These are phyloP conservation scores for Pelargonium australe DNA, from an alignment of 441 rosid species.

Conservation along the genomic window DNA sequence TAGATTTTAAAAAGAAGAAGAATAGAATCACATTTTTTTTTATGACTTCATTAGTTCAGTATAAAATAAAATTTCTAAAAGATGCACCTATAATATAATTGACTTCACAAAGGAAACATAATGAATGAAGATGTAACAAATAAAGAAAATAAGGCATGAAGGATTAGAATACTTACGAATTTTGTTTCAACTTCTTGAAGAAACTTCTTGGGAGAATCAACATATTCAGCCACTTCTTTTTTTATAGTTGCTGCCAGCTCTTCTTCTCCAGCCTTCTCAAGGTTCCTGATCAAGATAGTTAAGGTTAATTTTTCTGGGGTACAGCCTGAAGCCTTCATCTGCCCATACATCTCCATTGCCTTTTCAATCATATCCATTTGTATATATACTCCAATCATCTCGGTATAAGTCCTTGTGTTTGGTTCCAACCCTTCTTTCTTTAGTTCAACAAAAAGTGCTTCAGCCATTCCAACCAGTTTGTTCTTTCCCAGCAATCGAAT, in stretches of 20 bases:
- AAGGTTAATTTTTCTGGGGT: slow-evolving; percentile 43
- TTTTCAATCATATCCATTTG: slow-evolving; percentile 38
- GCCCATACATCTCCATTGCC: slow-evolving; percentile 47
- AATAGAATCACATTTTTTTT: no score
- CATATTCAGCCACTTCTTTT: slow-evolving; percentile 37
- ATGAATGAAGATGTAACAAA: no score
- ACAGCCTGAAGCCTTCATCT: slow-evolving; percentile 43
- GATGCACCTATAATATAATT: no score
- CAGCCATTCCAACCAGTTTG: slow-evolving; percentile 38
- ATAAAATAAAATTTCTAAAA: no score
- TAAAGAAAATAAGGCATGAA: background rate
- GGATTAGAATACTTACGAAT: slow-evolving; percentile 26
- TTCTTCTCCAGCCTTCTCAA: slow-evolving; percentile 39
- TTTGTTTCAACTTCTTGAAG: slow-evolving; percentile 37
- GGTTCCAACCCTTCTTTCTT: slow-evolving; percentile 40
- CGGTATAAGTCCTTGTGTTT: slow-evolving; percentile 44
- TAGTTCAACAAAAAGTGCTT: slow-evolving; percentile 35
- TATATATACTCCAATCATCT: slow-evolving; percentile 56
- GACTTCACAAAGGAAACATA: no score
- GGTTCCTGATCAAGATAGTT: slow-evolving; percentile 48
- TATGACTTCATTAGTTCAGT: no score
- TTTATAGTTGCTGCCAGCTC: slow-evolving; percentile 37
- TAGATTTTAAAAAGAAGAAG: no score
- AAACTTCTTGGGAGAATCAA: slow-evolving; percentile 48
- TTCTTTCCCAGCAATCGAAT: slow-evolving; percentile 43